phyloP scores from a whole-genome alignment of 1,139 yeast species.

The Hansenula lynferdii region DNA sequence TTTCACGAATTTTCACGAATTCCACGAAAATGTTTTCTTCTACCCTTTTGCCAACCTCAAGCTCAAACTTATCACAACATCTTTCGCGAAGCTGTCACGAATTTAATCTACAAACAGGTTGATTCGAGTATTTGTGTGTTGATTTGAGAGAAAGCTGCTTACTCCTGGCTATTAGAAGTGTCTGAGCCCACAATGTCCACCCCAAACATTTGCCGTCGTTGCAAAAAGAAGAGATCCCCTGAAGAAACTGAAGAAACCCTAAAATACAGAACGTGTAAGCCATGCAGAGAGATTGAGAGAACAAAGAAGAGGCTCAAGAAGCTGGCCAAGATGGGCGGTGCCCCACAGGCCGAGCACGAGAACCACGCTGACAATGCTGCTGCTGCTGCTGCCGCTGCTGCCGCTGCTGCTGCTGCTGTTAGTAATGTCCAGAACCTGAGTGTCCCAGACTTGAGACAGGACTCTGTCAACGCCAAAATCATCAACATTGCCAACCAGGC shows the following conservation, averaged over 20 bases:
- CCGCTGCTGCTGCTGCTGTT: neutral
- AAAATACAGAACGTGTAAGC: conserved; percentile 23
- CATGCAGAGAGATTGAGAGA: conserved; percentile 24
- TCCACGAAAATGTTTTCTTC: conserved; percentile 4
- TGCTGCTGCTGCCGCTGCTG: neutral
- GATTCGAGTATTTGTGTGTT: too few species aligned
- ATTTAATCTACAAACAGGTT: too few species aligned
- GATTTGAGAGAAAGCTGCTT: too few species aligned
- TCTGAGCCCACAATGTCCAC: conserved; percentile 8
- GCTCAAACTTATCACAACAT: neutral
- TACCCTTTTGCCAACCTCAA: neutral
- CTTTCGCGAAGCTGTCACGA: too few species aligned
- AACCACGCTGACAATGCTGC: too few species aligned
- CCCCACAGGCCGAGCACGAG: too few species aligned
- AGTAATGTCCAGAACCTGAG: neutral
- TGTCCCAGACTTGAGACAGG: conserved; percentile 8
- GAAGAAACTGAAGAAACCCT: conserved; percentile 23
- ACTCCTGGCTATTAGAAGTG: too few species aligned
- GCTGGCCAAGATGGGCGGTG: conserved; percentile 8
- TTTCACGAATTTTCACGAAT: conserved; percentile 3
- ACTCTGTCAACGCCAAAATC: conserved; percentile 16
- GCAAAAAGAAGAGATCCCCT: conserved; percentile 23
- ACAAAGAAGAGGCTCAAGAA: conserved; percentile 22
- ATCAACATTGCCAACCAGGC: conserved; percentile 20
- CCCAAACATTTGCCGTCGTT: conserved; percentile 19